A percentile compares a stretch with the other conserved stretches of the same genome.
Evolutionary conservation across 805 yeast species (phyloP).

Genomic region (Yamadazyma paraphyllophila): DNA sequence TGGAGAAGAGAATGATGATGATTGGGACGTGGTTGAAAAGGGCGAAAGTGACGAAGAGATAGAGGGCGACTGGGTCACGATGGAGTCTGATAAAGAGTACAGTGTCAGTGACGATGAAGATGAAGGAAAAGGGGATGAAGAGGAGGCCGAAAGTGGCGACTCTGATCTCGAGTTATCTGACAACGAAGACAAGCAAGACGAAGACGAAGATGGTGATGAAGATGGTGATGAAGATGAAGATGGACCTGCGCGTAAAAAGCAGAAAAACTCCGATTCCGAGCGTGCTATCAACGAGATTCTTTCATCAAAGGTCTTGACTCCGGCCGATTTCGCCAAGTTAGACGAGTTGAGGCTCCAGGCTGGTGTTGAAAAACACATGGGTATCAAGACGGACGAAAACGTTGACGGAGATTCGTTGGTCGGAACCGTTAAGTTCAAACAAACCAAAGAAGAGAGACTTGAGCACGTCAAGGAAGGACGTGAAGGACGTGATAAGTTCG

Average conservation of each 20-base stretch:
- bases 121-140: constrained; percentile 32
- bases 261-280: constrained; percentile 13
- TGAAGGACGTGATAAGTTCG: constrained; percentile 88
- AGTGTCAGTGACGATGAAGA: constrained; percentile 49
- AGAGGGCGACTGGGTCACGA: constrained; percentile 91
- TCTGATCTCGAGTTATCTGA: constrained; percentile 28
- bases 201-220: constrained; percentile 21
- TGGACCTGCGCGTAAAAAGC: constrained; percentile 20
- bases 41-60: constrained; percentile 49
- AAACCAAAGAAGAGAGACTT: constrained; percentile 84
- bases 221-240: constrained; percentile 5
- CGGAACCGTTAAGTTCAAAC: constrained; percentile 81
- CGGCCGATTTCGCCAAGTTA: constrained; percentile 95
- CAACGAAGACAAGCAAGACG: constrained; percentile 23
- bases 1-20: constrained; percentile 48
- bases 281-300: constrained; percentile 49
- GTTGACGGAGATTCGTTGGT: constrained; percentile 77
- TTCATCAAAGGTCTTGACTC: constrained; percentile 81
- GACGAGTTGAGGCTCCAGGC: constrained; percentile 85
- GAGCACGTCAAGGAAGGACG: constrained; percentile 87
- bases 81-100: constrained; percentile 79
- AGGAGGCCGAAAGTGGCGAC: constrained; percentile 21
- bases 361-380: constrained; percentile 78
- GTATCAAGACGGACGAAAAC: constrained; percentile 71
- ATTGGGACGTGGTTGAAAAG: constrained; percentile 56